These are phyloP conservation scores for Globisporangium middletonii DNA, from an alignment of 352 stramenopile genomes.

Conservation along the genomic window DNA sequence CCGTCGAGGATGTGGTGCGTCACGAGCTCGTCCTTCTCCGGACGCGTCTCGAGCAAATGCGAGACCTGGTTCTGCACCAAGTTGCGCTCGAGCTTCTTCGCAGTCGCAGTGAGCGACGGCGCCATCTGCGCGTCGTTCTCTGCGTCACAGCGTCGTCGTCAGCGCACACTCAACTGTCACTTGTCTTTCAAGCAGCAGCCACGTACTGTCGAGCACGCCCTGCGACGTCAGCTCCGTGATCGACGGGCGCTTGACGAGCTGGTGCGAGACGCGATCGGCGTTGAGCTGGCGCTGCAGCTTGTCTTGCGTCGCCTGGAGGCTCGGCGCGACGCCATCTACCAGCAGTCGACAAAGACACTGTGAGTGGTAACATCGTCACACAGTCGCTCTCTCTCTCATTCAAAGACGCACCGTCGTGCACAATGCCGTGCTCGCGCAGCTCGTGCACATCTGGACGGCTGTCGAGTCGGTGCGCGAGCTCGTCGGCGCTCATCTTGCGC, in stretches of 20 bases:
- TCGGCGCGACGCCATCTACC: conserved; percentile 60
- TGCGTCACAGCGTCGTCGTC: conserved; percentile 2
- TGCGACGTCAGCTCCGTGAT: conserved; percentile 50
- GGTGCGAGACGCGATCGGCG: conserved; percentile 63
- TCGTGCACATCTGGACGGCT: conserved; percentile 67
- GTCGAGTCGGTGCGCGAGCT: conserved; percentile 63
- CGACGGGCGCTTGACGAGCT: conserved; percentile 67
- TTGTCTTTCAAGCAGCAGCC: neutral
- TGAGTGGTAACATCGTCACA: neutral
- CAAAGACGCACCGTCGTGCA: conserved; percentile 31
- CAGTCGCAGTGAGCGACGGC: conserved; percentile 57
- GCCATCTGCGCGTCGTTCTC: conserved; percentile 54
- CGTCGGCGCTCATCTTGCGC: conserved; percentile 65
- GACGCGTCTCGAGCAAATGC: conserved; percentile 69
- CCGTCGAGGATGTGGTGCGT: conserved; percentile 67
- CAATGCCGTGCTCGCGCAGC: conserved; percentile 64
- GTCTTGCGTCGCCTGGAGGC: conserved; percentile 73
- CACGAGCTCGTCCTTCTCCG: conserved; percentile 74
- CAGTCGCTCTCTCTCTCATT: neutral
- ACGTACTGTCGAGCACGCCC: conserved; percentile 51
- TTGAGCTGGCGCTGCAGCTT: conserved; percentile 72
- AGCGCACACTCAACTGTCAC: neutral
- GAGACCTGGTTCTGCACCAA: conserved; percentile 79
- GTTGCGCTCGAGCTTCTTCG: conserved; percentile 74
- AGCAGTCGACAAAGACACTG: neutral